A percentile compares a stretch with the other conserved stretches of the same genome.
These are phyloP conservation scores for Cichorium intybus DNA, from an alignment of 140 eudicot genomes.

Conservation along the genomic window DNA sequence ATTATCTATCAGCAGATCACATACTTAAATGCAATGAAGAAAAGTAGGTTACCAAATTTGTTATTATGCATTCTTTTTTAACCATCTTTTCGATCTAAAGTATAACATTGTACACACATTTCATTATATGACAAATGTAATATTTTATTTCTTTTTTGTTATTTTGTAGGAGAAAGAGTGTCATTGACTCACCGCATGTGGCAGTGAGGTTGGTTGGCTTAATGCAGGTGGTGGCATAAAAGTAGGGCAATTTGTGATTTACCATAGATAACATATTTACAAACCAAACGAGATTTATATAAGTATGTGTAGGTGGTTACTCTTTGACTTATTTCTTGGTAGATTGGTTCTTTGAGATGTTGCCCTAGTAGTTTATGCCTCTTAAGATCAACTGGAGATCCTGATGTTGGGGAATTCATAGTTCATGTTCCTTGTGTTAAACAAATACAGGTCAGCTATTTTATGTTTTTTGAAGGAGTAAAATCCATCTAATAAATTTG, in stretches of 20 bases:
- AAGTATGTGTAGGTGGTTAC: too few relatives aligned
- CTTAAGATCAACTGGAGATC: slow-evolving; percentile 91
- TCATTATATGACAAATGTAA: neutral
- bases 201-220: slow-evolving; percentile 98
- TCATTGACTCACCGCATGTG: slow-evolving; percentile 90
- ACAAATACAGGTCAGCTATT: slow-evolving; percentile 83
- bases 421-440: slow-evolving; percentile 95
- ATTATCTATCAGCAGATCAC: slow-evolving; percentile 92
- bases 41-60: slow-evolving; percentile 57
- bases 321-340: neutral
- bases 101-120: too few relatives aligned
- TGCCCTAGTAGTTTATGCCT: slow-evolving; percentile 99
- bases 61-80: neutral
- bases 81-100: too few relatives aligned
- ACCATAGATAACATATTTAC: too few relatives aligned
- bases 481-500: neutral
- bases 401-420: slow-evolving; percentile 94
- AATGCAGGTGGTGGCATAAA: slow-evolving; percentile 96
- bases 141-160: neutral
- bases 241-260: too few relatives aligned
- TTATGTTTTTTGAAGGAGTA: neutral
- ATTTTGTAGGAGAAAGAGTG: slow-evolving; percentile 73
- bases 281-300: too few relatives aligned
- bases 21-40: slow-evolving; percentile 90
- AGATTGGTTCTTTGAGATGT: slow-evolving; percentile 98